Evolutionary conservation across 2,329 filamentous ascomycete genomes (phyloP), one percentile per base, ranked within the genome.

Genomic region (Onygenales sp.): DNA sequence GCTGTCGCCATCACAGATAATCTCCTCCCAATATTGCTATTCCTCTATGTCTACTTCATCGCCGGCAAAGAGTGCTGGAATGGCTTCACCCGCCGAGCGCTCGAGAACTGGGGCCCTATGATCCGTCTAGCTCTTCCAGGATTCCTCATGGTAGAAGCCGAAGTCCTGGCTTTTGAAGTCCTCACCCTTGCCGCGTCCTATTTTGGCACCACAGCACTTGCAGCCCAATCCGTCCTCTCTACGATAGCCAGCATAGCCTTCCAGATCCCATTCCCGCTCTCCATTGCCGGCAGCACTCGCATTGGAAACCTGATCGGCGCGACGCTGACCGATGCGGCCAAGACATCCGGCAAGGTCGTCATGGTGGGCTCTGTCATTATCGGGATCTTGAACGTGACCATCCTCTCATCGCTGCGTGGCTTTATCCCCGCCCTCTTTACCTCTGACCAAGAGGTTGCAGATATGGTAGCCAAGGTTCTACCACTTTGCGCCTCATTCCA

Each of bases 251-350:
- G 84, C 8, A 82, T 95, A 27, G 89, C 87, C 0, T 97, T 90
- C 74, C 89, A 95, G 69, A 84, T 97, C 48, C 90, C 92, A 0
- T 97, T 97, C 72, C 88, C 92, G 0, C 81, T 96, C 56, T 88
- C 86, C 35, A 92, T 97, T 54, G 91, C 92, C 2, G 83, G 86
- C 0, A 92, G 86, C 10, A 97, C 92, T 0, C 84, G 92, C 1
- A 83, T 96, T 11, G 92, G 91, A 14, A 97, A 96, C 62, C 74
- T 97, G 36, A 94, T 97, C 57, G 93, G 92, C 7, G 91, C 92
- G 0, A 86, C 85, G 1, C 78, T 96, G 9, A 84, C 88, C 2
- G 83, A 85, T 45, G 87, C 91, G 0, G 91, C 91, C 13, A 89
- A 85, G 65, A 86, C 82, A 2, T 86, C 86, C 0, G 87, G 86